Base-by-base conservation (phyloP, 1,139 yeast genomes). In the Yamadazyma oceani region DNA sequence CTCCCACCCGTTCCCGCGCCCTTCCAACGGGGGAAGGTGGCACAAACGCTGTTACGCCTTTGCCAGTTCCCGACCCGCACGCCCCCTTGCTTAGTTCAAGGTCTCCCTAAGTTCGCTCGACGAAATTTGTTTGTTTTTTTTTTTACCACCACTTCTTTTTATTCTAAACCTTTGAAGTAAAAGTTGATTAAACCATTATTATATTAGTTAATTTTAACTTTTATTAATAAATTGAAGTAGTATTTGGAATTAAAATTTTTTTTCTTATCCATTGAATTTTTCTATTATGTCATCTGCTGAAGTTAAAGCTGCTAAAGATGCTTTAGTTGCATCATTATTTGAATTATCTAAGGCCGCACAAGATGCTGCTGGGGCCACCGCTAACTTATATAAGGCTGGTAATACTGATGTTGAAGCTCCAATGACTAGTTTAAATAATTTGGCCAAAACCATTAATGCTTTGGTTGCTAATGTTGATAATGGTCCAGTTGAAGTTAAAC, bases 341-440 rank as follows among this genome's bases (percentile, higher is more conserved):
- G 89, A 84, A 57, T 75, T 87, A 43, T 81, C 94, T 37, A 85
- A 82, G 55, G 86, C 90, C 15, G 90, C 95, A 32, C 79, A 75
- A 46, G 89, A 84, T 40, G 86, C 92, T 34, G 87, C 94, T 29
- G 67, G 80, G 31, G 89, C 92, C 24, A 79, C 90, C 26, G 78
- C 85, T 43, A 82, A 80, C 54, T 85, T 84, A 61, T 84, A 82
- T 70, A 80, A 81, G 53, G 64, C 78, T 15, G 55, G 64, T 21
- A 60, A 59, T 25, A 63, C 59, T 34, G 63, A 61, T 36, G 57
- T 64, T 29, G 31, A 26, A 11, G 45, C 31, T 17, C 44, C 49
- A n/a, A 27, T 41, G 30, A 66, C 62, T 28, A 58, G 65, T 31
- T 64, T 69, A 47, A 50, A 56, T 11, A 55, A 52, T 14, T 62